Evolutionary conservation across 768 basidiomycete species (phyloP), one percentile per base, ranked within the genome.

Genomic region (Coprinopsis sp.): DNA sequence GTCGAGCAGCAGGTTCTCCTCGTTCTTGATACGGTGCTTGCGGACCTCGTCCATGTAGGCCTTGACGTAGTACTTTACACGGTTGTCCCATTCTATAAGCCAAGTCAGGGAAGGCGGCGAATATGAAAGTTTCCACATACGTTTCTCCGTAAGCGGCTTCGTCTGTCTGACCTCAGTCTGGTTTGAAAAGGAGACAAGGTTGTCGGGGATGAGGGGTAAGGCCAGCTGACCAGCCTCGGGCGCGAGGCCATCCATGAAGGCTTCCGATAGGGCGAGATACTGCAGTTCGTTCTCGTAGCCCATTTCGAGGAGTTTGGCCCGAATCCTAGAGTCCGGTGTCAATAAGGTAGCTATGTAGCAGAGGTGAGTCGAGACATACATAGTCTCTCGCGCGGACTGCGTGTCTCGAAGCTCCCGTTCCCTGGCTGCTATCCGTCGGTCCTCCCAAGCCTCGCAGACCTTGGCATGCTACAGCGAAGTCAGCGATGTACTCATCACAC

Each of bases 61-160:
- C 14, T 60, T 28, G 49, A 67, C 57, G 4, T 55, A 46, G 23
- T 31, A 19, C 43, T 63, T 55, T n/a, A 66, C 63, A 21, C 43
- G 30, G 16, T 54, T 63, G 0, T 54, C 49, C 63, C 64, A 64
- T 2, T 42, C 65, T 66, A n/a, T n/a, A n/a, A n/a, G n/a, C n/a
- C n/a, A n/a, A n/a, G n/a, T n/a, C n/a, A n/a, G n/a, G 28, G 6
- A 44, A 2, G 5, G 36, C 33, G 31, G 25, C 40, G 51, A 53
- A 11, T 54, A 46, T 3, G 25, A 7, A 58, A 50, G 6, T 2
- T 33, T 14, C 37, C 29, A 8, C 12, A 36, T 18, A 11, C 16
- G 12, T 6, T 13, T 18, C 19, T 12, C 53, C 47, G 29, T 6
- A 44, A 11, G 29, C 6, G n/a, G n/a, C n/a, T n/a, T n/a, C n/a